Evolutionary conservation across 2,329 filamentous ascomycete genomes (phyloP), one percentile per base, ranked within the genome.

Genomic region (Colletotrichum zoysiae): DNA sequence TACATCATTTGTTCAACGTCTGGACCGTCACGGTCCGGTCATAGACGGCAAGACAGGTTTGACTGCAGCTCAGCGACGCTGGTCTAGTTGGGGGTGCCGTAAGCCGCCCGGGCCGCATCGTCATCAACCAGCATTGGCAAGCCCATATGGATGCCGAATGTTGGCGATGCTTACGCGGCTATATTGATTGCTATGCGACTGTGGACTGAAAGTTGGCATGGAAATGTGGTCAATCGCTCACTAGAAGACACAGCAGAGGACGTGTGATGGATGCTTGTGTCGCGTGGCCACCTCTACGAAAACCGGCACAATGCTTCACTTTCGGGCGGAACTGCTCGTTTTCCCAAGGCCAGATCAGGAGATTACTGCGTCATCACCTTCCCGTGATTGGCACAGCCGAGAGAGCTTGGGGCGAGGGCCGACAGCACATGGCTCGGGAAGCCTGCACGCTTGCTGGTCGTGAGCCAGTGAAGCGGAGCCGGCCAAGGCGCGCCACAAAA

Each of bases 291-390:
- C 44, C 42, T 59, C 8, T 23, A 12, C 16, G 30, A 68, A 48
- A 70, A 55, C 42, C 33, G 63, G 63, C 26, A 57, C 50, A 26
- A 26, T 48, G 56, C 8, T 23, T 50, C 33, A 44, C 48, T 67
- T 57, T 44, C 33, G 55, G 63, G 26, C 16, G 50, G 23, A 4
- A 16, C 50, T 42, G 42, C 8, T 20, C 40, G 50, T 59, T 33
- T 9, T 14, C 53, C 53, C 46, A 57, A 64, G 26, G n/a, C 55
- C 42, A 23, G 18, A 60, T 72, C 65, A 70, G 59, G 55, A 72
- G 70, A 65, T 60, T 61, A 16, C 42, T 70, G 60, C 70, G 65
- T 72, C 70, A 72, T n/a, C 40, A 5, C 48, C 23, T 26, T 53
- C 59, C 46, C 65, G 59, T 72, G 59, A 70, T 70, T 65, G 70